Conservation (phyloP, 768 basidiomycete genomes). For the Russula compacta region DNA sequence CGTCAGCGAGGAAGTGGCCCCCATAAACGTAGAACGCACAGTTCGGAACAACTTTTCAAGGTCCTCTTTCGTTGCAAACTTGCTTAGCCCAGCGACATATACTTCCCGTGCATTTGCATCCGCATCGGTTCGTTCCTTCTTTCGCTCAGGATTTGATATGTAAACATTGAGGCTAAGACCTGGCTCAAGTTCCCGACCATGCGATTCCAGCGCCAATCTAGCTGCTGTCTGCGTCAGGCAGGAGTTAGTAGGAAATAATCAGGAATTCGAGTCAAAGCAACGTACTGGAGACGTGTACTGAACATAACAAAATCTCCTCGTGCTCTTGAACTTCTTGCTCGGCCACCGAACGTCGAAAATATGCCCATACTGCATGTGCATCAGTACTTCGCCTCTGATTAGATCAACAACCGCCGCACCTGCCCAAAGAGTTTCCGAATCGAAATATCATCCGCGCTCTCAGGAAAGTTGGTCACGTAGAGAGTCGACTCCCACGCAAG, state of each 20-base stretch:
- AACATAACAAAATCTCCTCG: conserved; percentile 88
- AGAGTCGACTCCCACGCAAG: conserved; percentile 91
- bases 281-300: conserved; percentile 81
- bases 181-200: conserved; percentile 66
- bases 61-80: conserved; percentile 67
- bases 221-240: conserved; percentile 46
- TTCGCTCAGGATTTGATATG: conserved; percentile 85
- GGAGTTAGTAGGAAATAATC: neutral
- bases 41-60: conserved; percentile 69
- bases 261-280: conserved; percentile 11
- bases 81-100: conserved; percentile 81
- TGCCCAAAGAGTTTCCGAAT: conserved; percentile 71
- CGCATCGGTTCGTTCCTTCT: conserved; percentile 83
- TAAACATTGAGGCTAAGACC: conserved; percentile 64
- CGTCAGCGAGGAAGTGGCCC: neutral
- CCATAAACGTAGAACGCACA: conserved; percentile 34
- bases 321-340: conserved; percentile 90
- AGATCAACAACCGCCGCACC: conserved; percentile 32
- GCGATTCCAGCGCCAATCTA: conserved; percentile 65
- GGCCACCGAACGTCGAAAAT: conserved; percentile 97
- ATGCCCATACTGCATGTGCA: conserved; percentile 58
- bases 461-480: conserved; percentile 94
- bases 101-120: conserved; percentile 77
- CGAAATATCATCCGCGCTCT: conserved; percentile 64
- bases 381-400: conserved; percentile 1